Percentiles rank a stretch among this genome's conserved stretches.
Evolutionary conservation across 768 basidiomycete genomes (phyloP).

Genomic region (Pleurotus tuoliensis): DNA sequence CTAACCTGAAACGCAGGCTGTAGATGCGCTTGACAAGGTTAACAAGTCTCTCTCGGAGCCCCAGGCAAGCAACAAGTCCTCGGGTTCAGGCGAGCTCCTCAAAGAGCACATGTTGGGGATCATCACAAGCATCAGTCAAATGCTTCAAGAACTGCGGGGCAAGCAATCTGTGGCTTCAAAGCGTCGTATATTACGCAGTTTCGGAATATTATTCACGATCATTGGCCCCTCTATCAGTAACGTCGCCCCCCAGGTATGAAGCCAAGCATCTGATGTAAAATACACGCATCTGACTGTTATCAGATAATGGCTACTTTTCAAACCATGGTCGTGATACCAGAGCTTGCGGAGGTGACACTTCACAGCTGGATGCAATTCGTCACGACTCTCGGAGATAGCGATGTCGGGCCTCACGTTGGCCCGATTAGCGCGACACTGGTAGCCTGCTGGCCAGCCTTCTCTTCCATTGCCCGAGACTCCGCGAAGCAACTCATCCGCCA

Average conservation of each 20-base stretch:
- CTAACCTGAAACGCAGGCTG: slow-evolving; percentile 20
- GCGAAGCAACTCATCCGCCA: slow-evolving; percentile 64
- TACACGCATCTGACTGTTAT: slow-evolving; percentile 5
- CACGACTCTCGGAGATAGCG: slow-evolving; percentile 55
- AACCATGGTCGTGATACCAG: slow-evolving; percentile 73
- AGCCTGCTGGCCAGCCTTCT: slow-evolving; percentile 69
- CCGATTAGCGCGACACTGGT: slow-evolving; percentile 84
- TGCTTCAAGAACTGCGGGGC: slow-evolving; percentile 79
- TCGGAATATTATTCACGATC: slow-evolving; percentile 66
- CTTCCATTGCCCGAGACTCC: slow-evolving; percentile 41
- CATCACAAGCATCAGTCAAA: slow-evolving; percentile 80
- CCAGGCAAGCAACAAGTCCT: not conserved
- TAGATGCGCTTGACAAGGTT: slow-evolving; percentile 33
- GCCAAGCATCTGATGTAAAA: not conserved
- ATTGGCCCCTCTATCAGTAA: slow-evolving; percentile 70
- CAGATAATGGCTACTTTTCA: slow-evolving; percentile 97
- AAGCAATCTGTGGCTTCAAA: slow-evolving; percentile 70
- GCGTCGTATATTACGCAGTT: slow-evolving; percentile 71
- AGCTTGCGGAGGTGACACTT: slow-evolving; percentile 75
- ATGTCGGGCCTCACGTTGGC: slow-evolving; percentile 82
- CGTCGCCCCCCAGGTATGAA: slow-evolving; percentile 81
- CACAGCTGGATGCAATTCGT: slow-evolving; percentile 80
- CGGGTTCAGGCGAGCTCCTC: slow-evolving; percentile 52
- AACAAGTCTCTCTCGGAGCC: slow-evolving; percentile 40
- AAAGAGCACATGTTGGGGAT: slow-evolving; percentile 80